Percentiles rank a stretch among this genome's conserved stretches.
phyloP scores from a whole-genome alignment of 352 stramenopile species.

The Aphanomyces cochlioides region DNA sequence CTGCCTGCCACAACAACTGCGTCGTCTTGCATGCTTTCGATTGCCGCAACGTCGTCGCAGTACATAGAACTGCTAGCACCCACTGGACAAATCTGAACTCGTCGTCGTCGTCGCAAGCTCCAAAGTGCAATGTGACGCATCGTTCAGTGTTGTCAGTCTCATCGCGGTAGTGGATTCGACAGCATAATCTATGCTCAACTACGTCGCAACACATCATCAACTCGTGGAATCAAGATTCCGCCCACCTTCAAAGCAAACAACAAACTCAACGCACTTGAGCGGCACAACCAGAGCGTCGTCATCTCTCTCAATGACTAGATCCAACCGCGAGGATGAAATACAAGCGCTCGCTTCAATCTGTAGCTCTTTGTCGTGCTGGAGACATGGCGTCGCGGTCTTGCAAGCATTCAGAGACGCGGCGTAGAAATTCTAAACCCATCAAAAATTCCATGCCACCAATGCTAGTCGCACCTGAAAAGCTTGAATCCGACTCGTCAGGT shows the following conservation, averaged over 20 bases:
- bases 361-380: too few species aligned
- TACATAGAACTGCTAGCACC: neutral
- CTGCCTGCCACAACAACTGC: constrained; percentile 1
- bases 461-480: neutral
- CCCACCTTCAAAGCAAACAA: too few species aligned
- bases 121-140: neutral
- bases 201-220: neutral
- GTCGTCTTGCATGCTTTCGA: neutral
- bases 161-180: neutral
- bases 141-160: neutral
- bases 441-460: neutral
- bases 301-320: too few species aligned
- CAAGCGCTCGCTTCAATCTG: too few species aligned
- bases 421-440: neutral
- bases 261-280: too few species aligned
- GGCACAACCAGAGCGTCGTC: too few species aligned
- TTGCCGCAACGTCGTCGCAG: constrained; percentile 5
- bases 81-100: constrained; percentile 14
- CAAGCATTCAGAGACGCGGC: too few species aligned
- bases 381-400: too few species aligned
- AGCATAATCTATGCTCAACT: neutral
- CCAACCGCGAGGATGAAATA: too few species aligned
- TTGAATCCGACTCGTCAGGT: neutral
- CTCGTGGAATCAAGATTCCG: too few species aligned
- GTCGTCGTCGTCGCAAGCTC: neutral